Percentiles rank a stretch among this genome's conserved stretches.
Conservation (phyloP, 371 early-diverging fungal genomes). For the Coemansia sp. region DNA sequence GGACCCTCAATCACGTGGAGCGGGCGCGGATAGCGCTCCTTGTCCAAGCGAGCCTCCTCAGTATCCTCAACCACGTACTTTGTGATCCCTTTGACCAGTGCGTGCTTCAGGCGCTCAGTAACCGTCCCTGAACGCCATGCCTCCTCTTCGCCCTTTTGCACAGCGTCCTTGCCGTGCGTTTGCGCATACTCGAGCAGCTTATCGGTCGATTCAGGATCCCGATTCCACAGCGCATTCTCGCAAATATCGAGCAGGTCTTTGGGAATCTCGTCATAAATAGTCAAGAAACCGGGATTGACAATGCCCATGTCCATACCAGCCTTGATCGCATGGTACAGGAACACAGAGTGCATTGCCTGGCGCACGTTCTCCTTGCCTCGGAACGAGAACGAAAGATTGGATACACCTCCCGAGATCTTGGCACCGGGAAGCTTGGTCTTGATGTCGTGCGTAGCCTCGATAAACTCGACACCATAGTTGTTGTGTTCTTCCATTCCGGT, state of each 20-base stretch:
- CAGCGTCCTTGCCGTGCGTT: conserved; percentile 71
- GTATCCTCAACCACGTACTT: conserved; percentile 89
- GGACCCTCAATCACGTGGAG: conserved; percentile 94
- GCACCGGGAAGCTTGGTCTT: conserved; percentile 80
- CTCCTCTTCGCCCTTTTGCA: conserved; percentile 73
- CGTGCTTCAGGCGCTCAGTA: conserved; percentile 71
- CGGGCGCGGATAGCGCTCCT: conserved; percentile 72
- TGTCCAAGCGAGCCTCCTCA: conserved; percentile 81
- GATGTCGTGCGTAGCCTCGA: conserved; percentile 71
- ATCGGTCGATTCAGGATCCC: conserved; percentile 86
- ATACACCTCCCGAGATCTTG: conserved; percentile 90
- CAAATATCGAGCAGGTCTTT: conserved; percentile 86
- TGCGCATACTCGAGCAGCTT: conserved; percentile 86
- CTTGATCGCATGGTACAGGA: conserved; percentile 86
- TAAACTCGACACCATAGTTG: conserved; percentile 92
- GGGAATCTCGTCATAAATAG: conserved; percentile 91
- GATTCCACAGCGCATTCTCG: conserved; percentile 89
- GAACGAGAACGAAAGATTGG: conserved; percentile 93
- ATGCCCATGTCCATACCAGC: conserved; percentile 96
- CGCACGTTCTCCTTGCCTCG: conserved; percentile 89
- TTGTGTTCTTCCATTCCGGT: conserved; percentile 96
- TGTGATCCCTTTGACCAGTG: conserved; percentile 88
- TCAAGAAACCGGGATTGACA: conserved; percentile 90
- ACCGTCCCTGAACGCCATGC: conserved; percentile 82
- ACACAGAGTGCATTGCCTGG: conserved; percentile 93